Conservation (phyloP, 495 filamentous ascomycete genomes). For the Oleoguttula mirabilis region DNA sequence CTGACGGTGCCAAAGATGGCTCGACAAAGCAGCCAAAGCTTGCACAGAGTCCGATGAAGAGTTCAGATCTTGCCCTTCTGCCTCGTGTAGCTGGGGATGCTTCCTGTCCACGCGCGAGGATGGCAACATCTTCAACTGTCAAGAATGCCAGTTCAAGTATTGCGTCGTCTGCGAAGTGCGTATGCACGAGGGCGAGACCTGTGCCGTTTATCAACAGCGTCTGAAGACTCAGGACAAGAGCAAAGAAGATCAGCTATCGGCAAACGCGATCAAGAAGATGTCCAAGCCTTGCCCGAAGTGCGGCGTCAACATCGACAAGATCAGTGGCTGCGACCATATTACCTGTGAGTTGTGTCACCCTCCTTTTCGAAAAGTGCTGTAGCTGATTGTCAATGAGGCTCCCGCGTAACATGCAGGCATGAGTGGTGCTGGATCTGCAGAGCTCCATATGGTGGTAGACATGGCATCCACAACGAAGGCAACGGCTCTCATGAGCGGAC, state of each 20-base stretch:
- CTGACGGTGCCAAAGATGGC: too few species aligned
- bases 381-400: not conserved
- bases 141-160: conserved; percentile 25
- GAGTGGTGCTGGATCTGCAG: not conserved
- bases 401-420: not conserved
- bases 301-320: conserved; percentile 23
- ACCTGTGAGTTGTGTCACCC: conserved; percentile 28
- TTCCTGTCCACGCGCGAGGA: not conserved
- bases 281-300: conserved; percentile 28
- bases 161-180: conserved; percentile 27
- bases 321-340: conserved; percentile 25
- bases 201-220: conserved; percentile 26
- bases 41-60: not conserved
- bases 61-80: not conserved
- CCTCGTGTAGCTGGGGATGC: not conserved
- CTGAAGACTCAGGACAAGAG: conserved; percentile 7
- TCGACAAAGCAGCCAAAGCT: conserved; percentile 1
- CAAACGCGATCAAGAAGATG: conserved; percentile 7
- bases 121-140: conserved; percentile 20
- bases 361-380: too few species aligned
- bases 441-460: not conserved
- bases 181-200: conserved; percentile 32
- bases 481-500: not conserved
- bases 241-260: conserved; percentile 15
- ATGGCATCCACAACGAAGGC: not conserved